Percentiles rank a stretch among this genome's conserved stretches.
These are phyloP conservation scores for Fistulinella prunicolor DNA, from an alignment of 768 basidiomycete species.

Conservation along the genomic window DNA sequence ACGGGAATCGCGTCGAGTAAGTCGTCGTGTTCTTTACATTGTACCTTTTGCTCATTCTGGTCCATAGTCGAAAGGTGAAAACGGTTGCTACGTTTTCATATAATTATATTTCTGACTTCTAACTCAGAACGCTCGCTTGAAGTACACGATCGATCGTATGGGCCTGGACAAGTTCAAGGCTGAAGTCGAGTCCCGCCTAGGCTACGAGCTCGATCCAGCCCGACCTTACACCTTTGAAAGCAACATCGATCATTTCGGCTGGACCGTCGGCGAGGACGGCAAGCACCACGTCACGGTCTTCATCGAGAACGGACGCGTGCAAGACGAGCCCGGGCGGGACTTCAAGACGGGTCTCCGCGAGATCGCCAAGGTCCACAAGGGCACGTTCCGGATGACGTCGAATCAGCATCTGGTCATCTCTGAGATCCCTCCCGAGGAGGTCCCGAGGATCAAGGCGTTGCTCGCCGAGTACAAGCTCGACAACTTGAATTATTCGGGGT, in stretches of 20 bases:
- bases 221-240: constrained; percentile 78
- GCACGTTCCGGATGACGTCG: no score
- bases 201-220: constrained; percentile 71
- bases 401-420: no score
- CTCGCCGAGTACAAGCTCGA: constrained; percentile 87
- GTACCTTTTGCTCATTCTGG: neutral
- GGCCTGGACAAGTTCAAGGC: constrained; percentile 85
- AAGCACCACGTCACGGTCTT: constrained; percentile 90
- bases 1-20: constrained; percentile 92
- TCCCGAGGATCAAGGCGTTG: no score
- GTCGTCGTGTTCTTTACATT: constrained; percentile 28
- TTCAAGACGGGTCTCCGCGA: no score
- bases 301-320: constrained; percentile 95
- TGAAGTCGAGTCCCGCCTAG: constrained; percentile 91
- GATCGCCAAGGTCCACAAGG: constrained; percentile 94
- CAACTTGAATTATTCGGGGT: constrained; percentile 71
- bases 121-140: constrained; percentile 76
- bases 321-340: constrained; percentile 84
- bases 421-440: no score
- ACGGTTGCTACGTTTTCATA: neutral
- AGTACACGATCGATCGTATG: constrained; percentile 90
- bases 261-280: constrained; percentile 85
- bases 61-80: constrained; percentile 52
- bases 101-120: constrained; percentile 10
- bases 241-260: constrained; percentile 94